Evolutionary conservation across 2,329 filamentous ascomycete species (phyloP).

Genomic region (Chrysoporthe cubensis): DNA sequence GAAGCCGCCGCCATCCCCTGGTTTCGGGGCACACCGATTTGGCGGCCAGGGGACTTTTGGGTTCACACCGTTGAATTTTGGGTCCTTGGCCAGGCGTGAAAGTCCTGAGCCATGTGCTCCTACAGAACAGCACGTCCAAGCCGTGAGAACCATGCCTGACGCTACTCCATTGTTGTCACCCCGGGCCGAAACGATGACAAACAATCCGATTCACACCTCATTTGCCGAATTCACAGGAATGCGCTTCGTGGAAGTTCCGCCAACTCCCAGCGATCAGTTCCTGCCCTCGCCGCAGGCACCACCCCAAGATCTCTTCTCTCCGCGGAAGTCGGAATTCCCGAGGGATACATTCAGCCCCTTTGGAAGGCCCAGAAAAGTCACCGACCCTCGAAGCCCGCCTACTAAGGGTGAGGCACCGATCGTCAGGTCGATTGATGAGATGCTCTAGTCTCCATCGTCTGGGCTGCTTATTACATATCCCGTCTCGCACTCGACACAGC

Average conservation of each 20-base stretch:
- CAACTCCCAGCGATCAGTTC: conserved; percentile 55
- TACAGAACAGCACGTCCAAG: conserved; percentile 42
- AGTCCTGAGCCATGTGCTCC: conserved; percentile 20
- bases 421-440: conserved; percentile 76
- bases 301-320: conserved; percentile 41
- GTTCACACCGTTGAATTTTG: conserved; percentile 34
- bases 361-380: conserved; percentile 53
- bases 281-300: conserved; percentile 39
- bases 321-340: conserved; percentile 55
- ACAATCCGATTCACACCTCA: conserved; percentile 63
- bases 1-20: conserved; percentile 51
- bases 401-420: conserved; percentile 76
- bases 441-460: conserved; percentile 56
- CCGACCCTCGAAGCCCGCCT: conserved; percentile 75
- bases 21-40: conserved; percentile 47
- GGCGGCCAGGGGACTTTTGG: conserved; percentile 44
- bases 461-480: not conserved
- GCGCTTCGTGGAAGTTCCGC: conserved; percentile 56
- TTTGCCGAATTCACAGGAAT: conserved; percentile 50
- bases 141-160: conserved; percentile 43
- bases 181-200: conserved; percentile 72
- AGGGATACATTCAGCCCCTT: conserved; percentile 58
- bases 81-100: conserved; percentile 9
- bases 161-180: conserved; percentile 70
- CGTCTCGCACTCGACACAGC: conserved; percentile 14